Percentiles rank a stretch among this genome's conserved stretches.
phyloP scores from a whole-genome alignment of 169 alveolate species.

The Eimeria necatrix region DNA sequence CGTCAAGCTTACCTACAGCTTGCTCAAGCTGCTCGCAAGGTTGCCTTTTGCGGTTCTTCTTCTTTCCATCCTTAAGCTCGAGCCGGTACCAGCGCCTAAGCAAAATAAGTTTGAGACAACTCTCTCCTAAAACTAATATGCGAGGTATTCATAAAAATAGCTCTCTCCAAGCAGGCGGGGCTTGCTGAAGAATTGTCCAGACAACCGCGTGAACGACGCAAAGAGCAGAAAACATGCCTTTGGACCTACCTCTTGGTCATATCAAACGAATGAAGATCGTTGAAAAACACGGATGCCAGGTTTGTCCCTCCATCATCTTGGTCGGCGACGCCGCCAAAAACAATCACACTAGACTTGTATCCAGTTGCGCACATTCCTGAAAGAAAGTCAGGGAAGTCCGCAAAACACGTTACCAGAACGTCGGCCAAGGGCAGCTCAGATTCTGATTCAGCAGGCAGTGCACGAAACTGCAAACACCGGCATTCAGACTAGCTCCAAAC shows the following conservation, averaged over 20 bases:
- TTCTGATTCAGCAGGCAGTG: not conserved
- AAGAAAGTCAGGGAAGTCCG: not conserved
- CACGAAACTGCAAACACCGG: not conserved
- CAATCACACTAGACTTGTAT: conserved; percentile 87
- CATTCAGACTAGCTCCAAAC: not conserved
- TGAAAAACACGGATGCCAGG: conserved; percentile 87
- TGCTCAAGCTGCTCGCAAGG: not conserved
- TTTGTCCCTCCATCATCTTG: conserved; percentile 89
- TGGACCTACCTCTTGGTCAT: conserved; percentile 82
- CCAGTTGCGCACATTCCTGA: conserved; percentile 78
- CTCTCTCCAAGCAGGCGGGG: too few species aligned
- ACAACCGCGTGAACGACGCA: too few species aligned
- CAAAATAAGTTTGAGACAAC: too few species aligned
- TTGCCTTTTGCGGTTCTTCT: conserved; percentile 26
- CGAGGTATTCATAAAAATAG: too few species aligned
- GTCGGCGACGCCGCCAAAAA: conserved; percentile 95
- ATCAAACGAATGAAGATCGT: conserved; percentile 88
- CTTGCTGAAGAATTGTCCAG: too few species aligned
- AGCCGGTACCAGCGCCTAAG: conserved; percentile 80
- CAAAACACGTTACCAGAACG: not conserved
- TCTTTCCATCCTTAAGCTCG: conserved; percentile 61
- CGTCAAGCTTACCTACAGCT: not conserved
- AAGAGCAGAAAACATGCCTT: too few species aligned
- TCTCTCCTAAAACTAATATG: too few species aligned
- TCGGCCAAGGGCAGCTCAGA: not conserved